Conservation (phyloP, 495 filamentous ascomycete species). For the Penicillium coprophilum region DNA sequence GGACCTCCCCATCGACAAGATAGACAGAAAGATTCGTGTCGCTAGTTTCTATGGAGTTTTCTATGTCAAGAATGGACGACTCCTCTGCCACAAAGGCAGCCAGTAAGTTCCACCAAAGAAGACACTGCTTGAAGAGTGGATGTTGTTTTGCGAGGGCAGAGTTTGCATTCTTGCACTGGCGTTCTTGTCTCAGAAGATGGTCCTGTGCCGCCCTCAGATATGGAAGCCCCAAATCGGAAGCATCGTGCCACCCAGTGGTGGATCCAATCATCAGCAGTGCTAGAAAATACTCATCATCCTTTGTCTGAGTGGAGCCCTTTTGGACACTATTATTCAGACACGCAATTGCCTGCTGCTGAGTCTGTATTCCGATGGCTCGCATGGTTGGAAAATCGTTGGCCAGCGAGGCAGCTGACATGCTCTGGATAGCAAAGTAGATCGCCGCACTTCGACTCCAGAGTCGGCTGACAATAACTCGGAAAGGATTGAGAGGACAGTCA, state of each 20-base stretch:
- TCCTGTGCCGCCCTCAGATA: conserved; percentile 29
- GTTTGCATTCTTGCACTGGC: conserved; percentile 18
- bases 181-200: conserved; percentile 21
- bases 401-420: conserved; percentile 29
- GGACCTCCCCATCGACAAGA: conserved; percentile 24
- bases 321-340: conserved; percentile 23
- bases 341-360: conserved; percentile 29
- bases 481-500: conserved; percentile 29
- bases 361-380: conserved; percentile 27
- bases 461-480: conserved; percentile 24
- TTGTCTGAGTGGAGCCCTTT: conserved; percentile 16
- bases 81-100: conserved; percentile 30
- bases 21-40: conserved; percentile 24
- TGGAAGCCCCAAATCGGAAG: conserved; percentile 23
- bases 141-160: conserved; percentile 28
- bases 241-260: conserved; percentile 27
- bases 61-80: conserved; percentile 22
- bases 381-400: conserved; percentile 29
- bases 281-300: conserved; percentile 29
- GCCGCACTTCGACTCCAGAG: conserved; percentile 30
- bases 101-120: conserved; percentile 29
- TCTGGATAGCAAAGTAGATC: conserved; percentile 30
- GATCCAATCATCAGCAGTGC: conserved; percentile 28
- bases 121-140: conserved; percentile 27
- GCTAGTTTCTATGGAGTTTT: conserved; percentile 17